Base-by-base conservation (phyloP, 306 rosid species). In the Betula pendula region DNA sequence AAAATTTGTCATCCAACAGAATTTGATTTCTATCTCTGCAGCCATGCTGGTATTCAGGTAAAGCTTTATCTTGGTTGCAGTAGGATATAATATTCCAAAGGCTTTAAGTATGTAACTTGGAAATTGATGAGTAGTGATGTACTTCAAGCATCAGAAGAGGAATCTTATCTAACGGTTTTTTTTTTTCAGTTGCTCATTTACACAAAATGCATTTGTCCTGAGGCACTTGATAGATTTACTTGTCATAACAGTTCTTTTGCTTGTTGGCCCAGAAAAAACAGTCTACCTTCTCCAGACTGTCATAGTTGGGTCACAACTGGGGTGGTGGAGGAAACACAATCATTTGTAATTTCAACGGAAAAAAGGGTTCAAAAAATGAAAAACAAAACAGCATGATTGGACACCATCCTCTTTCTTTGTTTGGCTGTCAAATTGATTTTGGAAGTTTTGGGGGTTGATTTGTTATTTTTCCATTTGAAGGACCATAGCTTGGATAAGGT, bases 31-130 rank as follows among this genome's bases (percentile, higher is more conserved):
- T 93, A 93, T 84, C 98, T 93, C 71, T 93, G 98, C 84, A 93
- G 98, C 83, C 98, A 93, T 73, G 98, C 98, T 55, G 96, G 98
- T 68, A 88, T 93, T 67, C 94, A 93, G 96, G 98, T 91, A 82
- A 49, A 59, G 43, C 33, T 56, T 44, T 8, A 27, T 29, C 48
- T 68, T 66, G 47, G 70, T 40, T 35, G 25, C 27, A 38, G 16
- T n/a, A 66, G 47, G 29, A 66, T 66, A 7, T 38, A 38, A 13
- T 35, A 66, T 66, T 66, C 27, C 12, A 16, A 66, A 66, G 48
- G 2, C 25, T 65, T 16, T 60, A 27, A n/a, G 14, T 19, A 35
- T 1, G 29, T 9, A 35, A 38, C 27, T 19, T 3, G 48, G n/a
- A 12, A 38, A 65, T 6, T 8, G 70, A 65, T 65, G 68, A 65